A percentile compares a stretch with the other conserved stretches of the same genome.
These are phyloP conservation scores for Chionographis japonica DNA, from an alignment of 106 monocot species.

Conservation along the genomic window DNA sequence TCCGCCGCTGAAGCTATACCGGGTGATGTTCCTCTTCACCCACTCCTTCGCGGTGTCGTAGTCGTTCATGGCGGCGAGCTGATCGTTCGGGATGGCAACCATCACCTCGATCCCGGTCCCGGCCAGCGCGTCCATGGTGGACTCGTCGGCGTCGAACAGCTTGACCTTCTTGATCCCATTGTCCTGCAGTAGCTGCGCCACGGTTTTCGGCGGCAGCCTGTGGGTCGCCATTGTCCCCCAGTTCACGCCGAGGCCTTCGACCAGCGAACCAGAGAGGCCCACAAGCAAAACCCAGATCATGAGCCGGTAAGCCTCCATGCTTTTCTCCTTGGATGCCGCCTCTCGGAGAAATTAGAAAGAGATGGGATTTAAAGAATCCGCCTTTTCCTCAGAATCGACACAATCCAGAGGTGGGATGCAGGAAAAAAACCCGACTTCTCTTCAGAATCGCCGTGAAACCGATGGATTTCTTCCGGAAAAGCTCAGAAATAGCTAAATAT, in stretches of 20 bases:
- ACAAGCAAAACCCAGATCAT: neutral
- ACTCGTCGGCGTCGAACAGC: neutral
- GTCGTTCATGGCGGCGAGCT: conserved; percentile 4
- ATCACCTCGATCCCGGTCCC: neutral
- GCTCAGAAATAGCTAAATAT: no score
- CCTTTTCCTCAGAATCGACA: no score
- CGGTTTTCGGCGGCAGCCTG: conserved; percentile 14
- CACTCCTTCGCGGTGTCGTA: neutral
- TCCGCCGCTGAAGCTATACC: no score
- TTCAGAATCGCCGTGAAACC: no score
- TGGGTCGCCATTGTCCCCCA: conserved; percentile 33
- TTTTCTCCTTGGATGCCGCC: no score
- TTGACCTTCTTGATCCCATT: conserved; percentile 20
- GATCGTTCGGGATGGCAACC: neutral
- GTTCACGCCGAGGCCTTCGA: conserved; percentile 29
- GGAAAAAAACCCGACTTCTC: no score
- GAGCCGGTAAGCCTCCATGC: neutral
- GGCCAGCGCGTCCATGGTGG: neutral
- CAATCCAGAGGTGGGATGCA: no score
- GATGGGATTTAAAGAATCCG: no score
- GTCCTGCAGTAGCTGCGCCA: conserved; percentile 20
- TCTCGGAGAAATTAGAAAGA: no score
- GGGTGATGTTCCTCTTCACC: neutral
- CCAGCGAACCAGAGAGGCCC: neutral
- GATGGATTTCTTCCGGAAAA: no score